Evolutionary conservation across 2,329 filamentous ascomycete genomes (phyloP), one percentile per base, ranked within the genome.

Genomic region (Diaporthe sp.): DNA sequence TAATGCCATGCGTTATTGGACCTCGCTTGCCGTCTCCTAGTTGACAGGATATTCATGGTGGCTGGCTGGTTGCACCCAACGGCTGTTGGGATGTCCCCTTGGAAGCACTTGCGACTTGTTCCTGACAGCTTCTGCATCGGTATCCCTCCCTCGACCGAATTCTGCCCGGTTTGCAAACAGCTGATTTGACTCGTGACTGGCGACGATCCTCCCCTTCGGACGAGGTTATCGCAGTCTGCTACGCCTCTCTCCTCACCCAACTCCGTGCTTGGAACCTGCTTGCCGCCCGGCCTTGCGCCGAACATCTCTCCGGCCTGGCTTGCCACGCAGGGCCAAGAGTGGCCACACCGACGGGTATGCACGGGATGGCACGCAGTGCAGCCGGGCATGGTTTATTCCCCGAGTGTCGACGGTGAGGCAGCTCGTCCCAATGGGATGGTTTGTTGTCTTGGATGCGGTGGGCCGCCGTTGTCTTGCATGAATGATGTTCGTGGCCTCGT

Each of bases 281-380:
- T 67, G 19, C 44, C 31, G 44, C 28, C 62, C 46, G 44, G 62
- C 46, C 19, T 68, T 49, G 12, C 25, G 42, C 65, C 46, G 46
- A 53, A 37, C 2, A 25, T 68, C 25, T 37, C 42, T 31, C 42
- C 61, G 61, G 62, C 44, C 62, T 68, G 44, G 46, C 62, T 68
- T 68, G 62, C 46, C 62, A 68, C 62, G 22, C 62, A 39, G 13
- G 62, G 17, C 62, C 62, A 31, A 68, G 65, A 42, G 46, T 68
- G 65, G 65, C 58, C 46, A 68, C 62, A 51, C 62, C 44, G 44
- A 68, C 62, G 31, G 44, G 19, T 25, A 51, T n/a, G 62, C 44
- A 37, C 44, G 62, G 62, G 62, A 68, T 7, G 62, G 22, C 44
- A n/a, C 42, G 49, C 15, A 53, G 65, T 12, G 46, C 31, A 53